Evolutionary conservation across 768 basidiomycete species (phyloP).

Genomic region (Phanerochaete carnosa): DNA sequence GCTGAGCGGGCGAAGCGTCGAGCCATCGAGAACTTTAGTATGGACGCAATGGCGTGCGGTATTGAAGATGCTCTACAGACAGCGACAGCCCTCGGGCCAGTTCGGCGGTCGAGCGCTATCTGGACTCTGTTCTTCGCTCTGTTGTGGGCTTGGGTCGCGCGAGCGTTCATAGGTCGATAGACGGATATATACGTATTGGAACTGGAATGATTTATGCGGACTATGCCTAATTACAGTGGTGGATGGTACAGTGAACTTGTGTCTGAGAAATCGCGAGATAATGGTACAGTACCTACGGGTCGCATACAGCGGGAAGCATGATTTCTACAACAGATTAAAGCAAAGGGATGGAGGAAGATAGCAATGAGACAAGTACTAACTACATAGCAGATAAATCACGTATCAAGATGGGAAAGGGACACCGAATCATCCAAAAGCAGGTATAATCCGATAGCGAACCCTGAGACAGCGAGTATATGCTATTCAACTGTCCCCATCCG

Average conservation of each 20-base stretch:
- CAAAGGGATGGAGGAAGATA: background rate
- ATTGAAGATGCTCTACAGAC: conserved; percentile 54
- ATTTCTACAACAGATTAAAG: background rate
- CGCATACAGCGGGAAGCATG: background rate
- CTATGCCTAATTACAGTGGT: background rate
- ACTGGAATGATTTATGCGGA: background rate
- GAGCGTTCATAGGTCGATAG: background rate
- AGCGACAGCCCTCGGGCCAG: conserved; percentile 53
- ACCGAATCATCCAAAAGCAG: background rate
- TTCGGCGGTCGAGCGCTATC: background rate
- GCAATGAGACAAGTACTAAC: background rate
- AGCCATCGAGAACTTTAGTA: conserved; percentile 66
- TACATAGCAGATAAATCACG: conserved; percentile 7
- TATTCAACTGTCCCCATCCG: background rate
- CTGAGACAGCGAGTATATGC: background rate
- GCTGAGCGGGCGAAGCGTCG: conserved; percentile 54
- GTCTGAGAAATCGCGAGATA: background rate
- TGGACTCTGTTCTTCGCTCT: background rate
- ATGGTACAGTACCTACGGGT: background rate
- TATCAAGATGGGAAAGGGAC: background rate
- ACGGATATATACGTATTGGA: background rate
- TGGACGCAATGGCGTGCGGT: conserved; percentile 67
- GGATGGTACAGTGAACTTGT: background rate
- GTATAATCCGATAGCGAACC: background rate
- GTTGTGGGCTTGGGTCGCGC: background rate